A percentile compares a stretch with the other conserved stretches of the same genome.
phyloP scores from a whole-genome alignment of 2,329 filamentous ascomycete genomes.

The Sporothrix brasiliensis region DNA sequence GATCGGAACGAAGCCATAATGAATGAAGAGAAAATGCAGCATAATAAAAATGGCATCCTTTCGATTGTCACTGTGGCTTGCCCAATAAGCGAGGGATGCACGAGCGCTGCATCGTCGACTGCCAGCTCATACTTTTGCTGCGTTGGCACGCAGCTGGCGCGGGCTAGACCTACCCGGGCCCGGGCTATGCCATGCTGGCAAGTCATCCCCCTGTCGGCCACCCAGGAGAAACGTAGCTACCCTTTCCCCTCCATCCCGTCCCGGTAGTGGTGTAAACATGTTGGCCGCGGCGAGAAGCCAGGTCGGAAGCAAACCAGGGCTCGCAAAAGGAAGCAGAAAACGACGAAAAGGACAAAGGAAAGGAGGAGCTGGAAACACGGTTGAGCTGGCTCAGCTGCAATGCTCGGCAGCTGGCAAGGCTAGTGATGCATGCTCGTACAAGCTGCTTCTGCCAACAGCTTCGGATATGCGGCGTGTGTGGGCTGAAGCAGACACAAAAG shows the following conservation, averaged over 20 bases:
- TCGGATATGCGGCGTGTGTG: conserved; percentile 20
- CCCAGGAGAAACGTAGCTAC: conserved; percentile 2
- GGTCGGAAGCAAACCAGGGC: background rate
- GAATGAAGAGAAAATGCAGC: too few species aligned
- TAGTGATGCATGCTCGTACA: conserved; percentile 5
- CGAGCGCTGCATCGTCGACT: background rate
- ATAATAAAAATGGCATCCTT: background rate
- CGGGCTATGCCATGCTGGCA: conserved; percentile 22
- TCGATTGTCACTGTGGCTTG: background rate
- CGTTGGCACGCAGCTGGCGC: conserved; percentile 28
- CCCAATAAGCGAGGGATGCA: background rate
- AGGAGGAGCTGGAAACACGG: background rate
- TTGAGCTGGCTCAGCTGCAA: conserved; percentile 1
- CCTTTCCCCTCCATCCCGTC: conserved; percentile 19
- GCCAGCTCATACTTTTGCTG: conserved; percentile 31
- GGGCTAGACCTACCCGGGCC: conserved; percentile 4
- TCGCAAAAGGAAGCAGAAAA: background rate
- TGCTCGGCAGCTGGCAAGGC: conserved; percentile 6
- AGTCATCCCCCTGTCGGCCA: conserved; percentile 2
- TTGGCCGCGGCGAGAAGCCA: conserved; percentile 1
- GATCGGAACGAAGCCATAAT: background rate
- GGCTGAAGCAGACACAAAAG: background rate
- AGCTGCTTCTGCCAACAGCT: background rate
- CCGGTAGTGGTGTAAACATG: conserved; percentile 21
- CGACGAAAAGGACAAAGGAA: background rate